Evolutionary conservation across 2,329 filamentous ascomycete genomes (phyloP), one percentile per base, ranked within the genome.

Genomic region (Mycogone perniciosa): DNA sequence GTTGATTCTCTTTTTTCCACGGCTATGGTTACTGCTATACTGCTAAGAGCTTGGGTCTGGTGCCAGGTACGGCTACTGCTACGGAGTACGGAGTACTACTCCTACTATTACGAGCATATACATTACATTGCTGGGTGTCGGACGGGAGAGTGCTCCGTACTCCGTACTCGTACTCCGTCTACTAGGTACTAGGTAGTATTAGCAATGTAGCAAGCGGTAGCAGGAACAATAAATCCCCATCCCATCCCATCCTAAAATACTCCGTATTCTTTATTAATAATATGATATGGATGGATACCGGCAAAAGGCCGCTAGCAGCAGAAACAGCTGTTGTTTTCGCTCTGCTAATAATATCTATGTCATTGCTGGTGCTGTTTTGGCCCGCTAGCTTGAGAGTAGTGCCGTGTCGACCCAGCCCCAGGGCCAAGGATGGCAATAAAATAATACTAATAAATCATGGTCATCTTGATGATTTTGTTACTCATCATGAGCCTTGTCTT

Each of bases 211-310:
- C 8, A 30, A n/a, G 38, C 38, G 26, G 38, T 11, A 40, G 39
- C 9, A 33, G 41, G 5, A 31, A n/a, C n/a, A 44, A 13, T 20
- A 44, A 31, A 31, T 29, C 20, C 20, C 2, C 20, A 20, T 20
- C 20, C 20, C 20, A 20, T 20, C 20, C 20, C 3, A 20, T 20
- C 20, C 20, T 20, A 20, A 20, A 20, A 20, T 20, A 20, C 20
- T 20, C 20, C 20, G 20, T 20, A 20, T 20, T 20, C 20, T 20
- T 20, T n/a, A 27, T 31, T 30, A 27, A 13, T n/a, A 9, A 31
- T 43, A 43, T 26, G 27, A 43, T 30, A 6, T 20, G 35, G 47
- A 44, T 31, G 47, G 40, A 33, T 37, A 38, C 43, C 35, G 49
- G 31, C 42, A 31, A n/a, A n/a, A 38, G 35, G 35, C 20, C 35